Evolutionary conservation across 306 rosid genomes (phyloP).

Genomic region (Quercus robur): DNA sequence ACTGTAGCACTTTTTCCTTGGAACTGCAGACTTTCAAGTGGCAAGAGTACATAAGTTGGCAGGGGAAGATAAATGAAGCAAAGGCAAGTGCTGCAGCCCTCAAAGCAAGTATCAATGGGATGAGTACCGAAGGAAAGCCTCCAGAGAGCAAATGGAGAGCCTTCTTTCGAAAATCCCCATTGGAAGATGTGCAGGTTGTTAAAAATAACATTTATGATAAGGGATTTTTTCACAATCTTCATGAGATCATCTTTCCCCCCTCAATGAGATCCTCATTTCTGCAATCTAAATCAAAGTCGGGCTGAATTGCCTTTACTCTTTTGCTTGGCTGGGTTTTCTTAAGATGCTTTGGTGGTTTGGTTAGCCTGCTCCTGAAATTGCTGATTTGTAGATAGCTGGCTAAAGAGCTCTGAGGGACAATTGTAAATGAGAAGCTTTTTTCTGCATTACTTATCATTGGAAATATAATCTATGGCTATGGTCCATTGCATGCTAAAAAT

Average conservation of each 20-base stretch:
- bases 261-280: conserved; percentile 49
- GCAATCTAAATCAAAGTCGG: conserved; percentile 49
- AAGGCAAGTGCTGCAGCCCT: conserved; percentile 64
- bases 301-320: conserved; percentile 29
- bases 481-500: no score
- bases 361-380: neutral
- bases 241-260: conserved; percentile 62
- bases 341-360: neutral
- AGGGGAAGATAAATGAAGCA: conserved; percentile 71
- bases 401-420: neutral
- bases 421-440: neutral
- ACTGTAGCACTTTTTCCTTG: conserved; percentile 20
- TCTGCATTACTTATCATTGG: neutral
- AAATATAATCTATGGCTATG: neutral
- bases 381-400: neutral
- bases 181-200: conserved; percentile 46
- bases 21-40: conserved; percentile 76
- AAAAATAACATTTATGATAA: conserved; percentile 68
- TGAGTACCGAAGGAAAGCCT: conserved; percentile 46
- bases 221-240: conserved; percentile 62
- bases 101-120: conserved; percentile 51
- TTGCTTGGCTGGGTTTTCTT: neutral
- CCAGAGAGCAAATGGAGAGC: conserved; percentile 69
- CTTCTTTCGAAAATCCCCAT: conserved; percentile 63
- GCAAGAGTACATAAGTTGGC: conserved; percentile 77